phyloP scores from a whole-genome alignment of 495 filamentous ascomycete genomes.

The Hyaloscypha bicolor region DNA sequence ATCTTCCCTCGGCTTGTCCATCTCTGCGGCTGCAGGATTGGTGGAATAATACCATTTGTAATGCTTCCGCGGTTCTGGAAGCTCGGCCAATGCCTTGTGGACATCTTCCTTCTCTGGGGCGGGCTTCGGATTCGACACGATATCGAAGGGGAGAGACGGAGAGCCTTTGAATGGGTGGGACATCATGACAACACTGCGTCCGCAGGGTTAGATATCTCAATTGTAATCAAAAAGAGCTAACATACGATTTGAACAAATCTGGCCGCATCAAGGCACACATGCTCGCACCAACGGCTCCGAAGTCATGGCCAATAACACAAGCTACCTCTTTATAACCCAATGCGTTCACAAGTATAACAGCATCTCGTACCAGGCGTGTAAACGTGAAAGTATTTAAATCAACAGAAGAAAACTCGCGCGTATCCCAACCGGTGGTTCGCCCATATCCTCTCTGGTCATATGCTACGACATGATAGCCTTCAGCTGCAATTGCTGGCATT shows the following conservation, averaged over 20 bases:
- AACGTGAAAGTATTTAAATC: slow-evolving; percentile 59
- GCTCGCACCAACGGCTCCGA: slow-evolving; percentile 60
- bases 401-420: slow-evolving; percentile 47
- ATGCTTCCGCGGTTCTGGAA: slow-evolving; percentile 59
- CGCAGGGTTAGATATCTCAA: neutral
- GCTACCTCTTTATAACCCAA: slow-evolving; percentile 59
- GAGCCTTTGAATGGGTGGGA: slow-evolving; percentile 58
- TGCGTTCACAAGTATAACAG: slow-evolving; percentile 60
- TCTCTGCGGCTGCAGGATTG: slow-evolving; percentile 54
- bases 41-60: slow-evolving; percentile 74
- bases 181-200: slow-evolving; percentile 48
- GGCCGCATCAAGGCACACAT: slow-evolving; percentile 64
- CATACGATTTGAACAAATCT: slow-evolving; percentile 58
- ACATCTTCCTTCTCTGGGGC: slow-evolving; percentile 45
- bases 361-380: slow-evolving; percentile 63
- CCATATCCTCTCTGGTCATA: slow-evolving; percentile 72
- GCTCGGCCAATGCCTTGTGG: slow-evolving; percentile 53
- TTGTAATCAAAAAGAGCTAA: neutral
- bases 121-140: slow-evolving; percentile 33
- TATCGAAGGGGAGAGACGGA: slow-evolving; percentile 54
- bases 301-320: slow-evolving; percentile 71
- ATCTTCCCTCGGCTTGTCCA: slow-evolving; percentile 54
- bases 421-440: slow-evolving; percentile 64
- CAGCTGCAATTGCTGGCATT: slow-evolving; percentile 54
- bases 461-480: slow-evolving; percentile 65